Evolutionary conservation across 1,284 basidiomycete genomes (phyloP), one percentile per base, ranked within the genome.

Genomic region (Gymnopus androsaceus): DNA sequence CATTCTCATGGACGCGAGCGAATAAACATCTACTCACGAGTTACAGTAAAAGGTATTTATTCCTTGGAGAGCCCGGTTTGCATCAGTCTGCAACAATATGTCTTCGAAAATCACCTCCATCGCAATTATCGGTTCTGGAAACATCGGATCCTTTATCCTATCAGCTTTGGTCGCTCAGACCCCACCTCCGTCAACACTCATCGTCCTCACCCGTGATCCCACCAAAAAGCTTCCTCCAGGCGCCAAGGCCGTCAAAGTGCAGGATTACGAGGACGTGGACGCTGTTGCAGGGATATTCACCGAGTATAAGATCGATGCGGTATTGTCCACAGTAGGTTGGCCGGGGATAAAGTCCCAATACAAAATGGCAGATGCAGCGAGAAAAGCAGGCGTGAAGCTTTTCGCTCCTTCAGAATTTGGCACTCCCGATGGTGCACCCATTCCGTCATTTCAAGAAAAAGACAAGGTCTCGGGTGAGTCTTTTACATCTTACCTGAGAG

Each of bases 401-500:
- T 72, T 71, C 48, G 65, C 64, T 3, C 69, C 67, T 36, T 61
- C 60, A 5, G 64, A 65, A 49, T 65, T 61, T 31, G 64, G 63
- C 15, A 46, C 61, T 30, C 59, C 63, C 2, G 59, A 59, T 8
- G 62, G 59, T 2, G 52, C 50, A 50, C 40, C 41, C 23, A 36
- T 59, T 57, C 38, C 58, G 55, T 23, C n/a, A 54, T 53, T 53
- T 15, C 55, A 51, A 31, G 38, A 54, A 21, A 58, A 51, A 17
- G 52, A 58, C 36, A n/a, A 51, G 31, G 30, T 58, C 15, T 52
- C 56, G 9, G 40, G 56, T 50, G n/a, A 48, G 47, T 19, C n/a
- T n/a, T 44, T 38, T 14, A 5, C 42, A 21, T 44, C 6, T 49
- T 55, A 11, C 3, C 5, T 2, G 3, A 8, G n/a, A 19, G n/a